A percentile compares a stretch with the other conserved stretches of the same genome.
These are phyloP conservation scores for Citrus hindsii DNA, from an alignment of 345 rosid genomes.

Conservation along the genomic window DNA sequence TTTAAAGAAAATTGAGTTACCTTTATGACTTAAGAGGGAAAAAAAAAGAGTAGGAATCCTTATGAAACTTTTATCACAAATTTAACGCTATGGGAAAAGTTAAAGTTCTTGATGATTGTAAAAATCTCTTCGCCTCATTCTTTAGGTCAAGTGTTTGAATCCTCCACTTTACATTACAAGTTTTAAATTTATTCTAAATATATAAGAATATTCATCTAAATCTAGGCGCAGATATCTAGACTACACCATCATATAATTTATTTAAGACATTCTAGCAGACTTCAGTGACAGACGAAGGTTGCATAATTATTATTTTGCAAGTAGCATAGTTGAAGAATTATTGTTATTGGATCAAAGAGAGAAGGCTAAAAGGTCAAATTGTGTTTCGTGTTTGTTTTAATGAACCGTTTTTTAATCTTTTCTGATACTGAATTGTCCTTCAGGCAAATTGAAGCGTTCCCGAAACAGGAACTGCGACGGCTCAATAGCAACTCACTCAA, in stretches of 20 bases:
- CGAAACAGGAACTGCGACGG: background rate
- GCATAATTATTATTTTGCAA: background rate
- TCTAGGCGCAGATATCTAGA: too few species aligned
- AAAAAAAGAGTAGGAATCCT: too few species aligned
- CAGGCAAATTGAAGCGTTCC: background rate
- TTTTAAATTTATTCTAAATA: too few species aligned
- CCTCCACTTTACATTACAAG: too few species aligned
- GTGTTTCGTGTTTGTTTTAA: background rate
- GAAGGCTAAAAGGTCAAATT: background rate
- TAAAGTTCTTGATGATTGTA: background rate
- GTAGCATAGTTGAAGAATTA: background rate
- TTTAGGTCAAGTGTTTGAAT: too few species aligned
- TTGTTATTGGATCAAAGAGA: background rate
- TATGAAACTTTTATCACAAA: background rate
- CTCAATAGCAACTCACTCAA: too few species aligned
- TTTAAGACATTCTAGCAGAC: too few species aligned
- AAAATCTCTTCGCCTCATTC: too few species aligned
- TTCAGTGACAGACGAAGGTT: background rate
- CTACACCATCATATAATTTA: too few species aligned
- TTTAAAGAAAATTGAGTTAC: too few species aligned
- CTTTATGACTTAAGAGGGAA: too few species aligned
- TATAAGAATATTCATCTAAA: too few species aligned
- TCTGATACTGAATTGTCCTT: background rate
- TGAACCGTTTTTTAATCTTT: background rate
- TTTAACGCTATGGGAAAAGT: background rate